These are phyloP conservation scores for Pseudopithomyces maydicus DNA, from an alignment of 2,329 filamentous ascomycete genomes.

Conservation along the genomic window DNA sequence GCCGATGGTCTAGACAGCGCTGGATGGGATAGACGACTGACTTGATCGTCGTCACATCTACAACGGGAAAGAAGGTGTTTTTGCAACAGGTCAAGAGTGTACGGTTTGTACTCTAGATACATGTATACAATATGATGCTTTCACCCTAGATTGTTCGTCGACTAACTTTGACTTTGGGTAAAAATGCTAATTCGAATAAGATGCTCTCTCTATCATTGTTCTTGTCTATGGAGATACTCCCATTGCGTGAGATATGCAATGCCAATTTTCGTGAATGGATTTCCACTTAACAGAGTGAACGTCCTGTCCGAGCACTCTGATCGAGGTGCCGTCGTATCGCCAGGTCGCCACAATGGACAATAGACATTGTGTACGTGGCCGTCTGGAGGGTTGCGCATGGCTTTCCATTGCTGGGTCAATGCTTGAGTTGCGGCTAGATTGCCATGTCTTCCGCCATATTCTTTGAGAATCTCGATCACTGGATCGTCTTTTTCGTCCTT, in stretches of 20 bases:
- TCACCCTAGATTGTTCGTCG: no score
- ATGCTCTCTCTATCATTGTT: neutral
- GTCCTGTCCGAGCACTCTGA: neutral
- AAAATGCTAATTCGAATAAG: neutral
- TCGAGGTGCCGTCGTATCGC: neutral
- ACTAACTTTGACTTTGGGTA: no score
- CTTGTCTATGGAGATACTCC: neutral
- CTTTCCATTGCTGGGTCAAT: neutral
- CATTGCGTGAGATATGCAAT: neutral
- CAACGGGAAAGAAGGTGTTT: no score
- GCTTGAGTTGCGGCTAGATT: neutral
- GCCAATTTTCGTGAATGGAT: neutral
- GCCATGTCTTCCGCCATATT: neutral
- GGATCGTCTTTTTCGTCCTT: neutral
- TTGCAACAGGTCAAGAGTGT: no score
- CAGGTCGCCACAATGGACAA: neutral
- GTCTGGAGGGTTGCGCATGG: neutral
- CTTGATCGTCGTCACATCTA: no score
- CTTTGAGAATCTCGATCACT: neutral
- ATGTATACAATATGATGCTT: no score
- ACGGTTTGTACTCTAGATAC: no score
- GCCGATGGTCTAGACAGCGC: no score
- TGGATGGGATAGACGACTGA: no score
- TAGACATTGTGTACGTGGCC: neutral
- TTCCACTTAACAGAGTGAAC: neutral